Conservation (phyloP, 75 land plant genomes). For the Pseudotsuga menziesii region DNA sequence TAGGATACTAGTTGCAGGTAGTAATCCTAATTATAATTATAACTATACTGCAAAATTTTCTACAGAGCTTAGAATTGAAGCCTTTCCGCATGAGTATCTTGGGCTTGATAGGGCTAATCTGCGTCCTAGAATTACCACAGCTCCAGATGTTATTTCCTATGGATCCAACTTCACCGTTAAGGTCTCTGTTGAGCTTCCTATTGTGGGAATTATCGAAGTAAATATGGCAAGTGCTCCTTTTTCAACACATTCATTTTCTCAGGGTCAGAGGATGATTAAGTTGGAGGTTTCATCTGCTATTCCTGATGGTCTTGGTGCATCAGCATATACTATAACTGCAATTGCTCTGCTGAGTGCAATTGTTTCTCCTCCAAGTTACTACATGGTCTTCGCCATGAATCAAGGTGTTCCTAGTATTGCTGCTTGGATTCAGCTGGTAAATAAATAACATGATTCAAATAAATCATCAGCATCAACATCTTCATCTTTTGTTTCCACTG, state of each 20-base stretch:
- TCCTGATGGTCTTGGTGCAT: conserved; percentile 17
- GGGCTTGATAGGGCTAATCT: conserved; percentile 34
- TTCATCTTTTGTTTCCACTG: neutral
- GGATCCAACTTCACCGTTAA: conserved; percentile 42
- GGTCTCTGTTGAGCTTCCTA: conserved; percentile 37
- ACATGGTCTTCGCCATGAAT: conserved; percentile 77
- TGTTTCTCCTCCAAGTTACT: conserved; percentile 82
- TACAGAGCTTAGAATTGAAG: conserved; percentile 73
- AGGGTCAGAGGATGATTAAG: conserved; percentile 68
- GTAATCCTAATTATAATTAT: conserved; percentile 65
- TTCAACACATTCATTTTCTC: conserved; percentile 72
- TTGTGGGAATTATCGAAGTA: conserved; percentile 60
- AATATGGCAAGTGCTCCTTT: conserved; percentile 69
- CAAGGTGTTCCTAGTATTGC: conserved; percentile 83
- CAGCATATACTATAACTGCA: conserved; percentile 34
- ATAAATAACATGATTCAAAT: neutral
- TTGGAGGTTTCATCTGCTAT: conserved; percentile 29
- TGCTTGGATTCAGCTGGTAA: conserved; percentile 40
- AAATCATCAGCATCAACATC: neutral
- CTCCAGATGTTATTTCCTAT: conserved; percentile 45
- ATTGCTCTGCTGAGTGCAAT: conserved; percentile 42
- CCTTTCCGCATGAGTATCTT: conserved; percentile 85
- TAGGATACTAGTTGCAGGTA: conserved; percentile 63
- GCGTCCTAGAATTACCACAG: conserved; percentile 38
- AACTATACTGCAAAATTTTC: conserved; percentile 48